Percentiles rank a stretch among this genome's conserved stretches.
These are phyloP conservation scores for Tothia fuscella DNA, from an alignment of 2,329 filamentous ascomycete genomes.

Conservation along the genomic window DNA sequence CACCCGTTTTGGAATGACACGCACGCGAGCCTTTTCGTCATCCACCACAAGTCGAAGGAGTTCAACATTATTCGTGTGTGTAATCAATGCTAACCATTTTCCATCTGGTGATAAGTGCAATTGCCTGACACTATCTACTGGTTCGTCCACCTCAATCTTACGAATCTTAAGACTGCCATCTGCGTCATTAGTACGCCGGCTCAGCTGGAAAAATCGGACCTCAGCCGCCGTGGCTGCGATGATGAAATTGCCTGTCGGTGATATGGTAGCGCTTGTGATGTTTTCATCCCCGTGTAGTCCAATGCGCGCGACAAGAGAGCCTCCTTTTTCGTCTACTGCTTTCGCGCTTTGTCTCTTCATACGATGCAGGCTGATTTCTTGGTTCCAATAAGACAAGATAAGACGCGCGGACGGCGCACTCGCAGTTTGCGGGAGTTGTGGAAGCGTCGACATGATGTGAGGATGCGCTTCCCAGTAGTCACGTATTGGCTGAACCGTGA, in stretches of 20 bases:
- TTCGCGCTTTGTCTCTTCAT: conserved; percentile 36
- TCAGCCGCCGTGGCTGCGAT: conserved; percentile 63
- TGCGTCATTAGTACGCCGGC: conserved; percentile 14
- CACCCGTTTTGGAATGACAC: conserved; percentile 25
- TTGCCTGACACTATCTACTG: conserved; percentile 49
- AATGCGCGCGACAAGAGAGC: conserved; percentile 28
- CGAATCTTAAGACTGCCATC: conserved; percentile 47
- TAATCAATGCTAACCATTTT: conserved; percentile 52
- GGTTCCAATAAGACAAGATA: conserved; percentile 84
- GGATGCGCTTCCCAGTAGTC: conserved; percentile 71
- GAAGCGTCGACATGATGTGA: conserved; percentile 68
- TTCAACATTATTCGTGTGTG: conserved; percentile 32
- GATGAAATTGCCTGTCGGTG: conserved; percentile 57
- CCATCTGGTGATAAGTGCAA: conserved; percentile 59
- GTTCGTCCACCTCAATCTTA: conserved; percentile 41
- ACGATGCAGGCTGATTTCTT: conserved; percentile 74
- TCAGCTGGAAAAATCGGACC: conserved; percentile 66
- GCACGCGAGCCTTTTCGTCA: conserved; percentile 27
- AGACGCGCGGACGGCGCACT: conserved; percentile 64
- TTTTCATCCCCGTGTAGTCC: conserved; percentile 56
- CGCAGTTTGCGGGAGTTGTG: conserved; percentile 61
- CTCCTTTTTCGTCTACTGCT: conserved; percentile 26
- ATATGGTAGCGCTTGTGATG: conserved; percentile 65
- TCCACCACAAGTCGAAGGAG: conserved; percentile 35
- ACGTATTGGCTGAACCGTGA: conserved; percentile 68